Base-by-base conservation (phyloP, 345 rosid species). In the Limnanthes douglasii region DNA sequence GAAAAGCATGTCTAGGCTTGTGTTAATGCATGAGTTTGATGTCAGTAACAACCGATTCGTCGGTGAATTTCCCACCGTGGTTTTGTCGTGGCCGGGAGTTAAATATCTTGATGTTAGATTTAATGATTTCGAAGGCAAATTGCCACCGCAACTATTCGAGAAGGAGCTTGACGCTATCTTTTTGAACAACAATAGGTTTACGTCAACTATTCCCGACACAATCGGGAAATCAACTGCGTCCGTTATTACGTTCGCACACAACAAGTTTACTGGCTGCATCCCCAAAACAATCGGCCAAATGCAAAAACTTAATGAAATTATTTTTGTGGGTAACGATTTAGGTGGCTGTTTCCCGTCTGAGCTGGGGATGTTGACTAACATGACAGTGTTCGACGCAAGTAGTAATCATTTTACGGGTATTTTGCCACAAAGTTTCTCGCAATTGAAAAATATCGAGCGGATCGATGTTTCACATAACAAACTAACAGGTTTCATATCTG, bases 21-120 rank as follows among this genome's bases (percentile, higher is more conserved):
- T 28, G 4, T 44, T 68, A 6, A 74, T 81, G 81, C 43, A 58
- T 9, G 96, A 86, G 59, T 81, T 86, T 17, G 96, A 86, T 50
- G 48, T 81, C 34, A 86, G 94, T 50, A 81, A 72, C 67, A 86
- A 86, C 54, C 66, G 94, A 0, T 75, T 86, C 3, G 95, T 79
- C 5, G 93, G 93, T 4, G 10, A 31, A n/a, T 84, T 84, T 60
- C 93, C 95, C 0, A 16, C 18, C 0, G 75, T 70, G n/a, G 52
- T 45, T 25, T 50, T 86, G 8, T 19, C 58, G 0, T 78, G 94
- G 96, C 68, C 75, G 0, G 26, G 24, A 0, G 36, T 74, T 36
- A 72, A 50, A 48, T 86, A 15, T 24, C 25, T 86, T 11, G 96
- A 86, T 30, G 0, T 86, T 12, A 46, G 96, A 18, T 86, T 31